Base-by-base conservation (phyloP, 495 filamentous ascomycete genomes). In the Lasiosphaeriaceae sp. region DNA sequence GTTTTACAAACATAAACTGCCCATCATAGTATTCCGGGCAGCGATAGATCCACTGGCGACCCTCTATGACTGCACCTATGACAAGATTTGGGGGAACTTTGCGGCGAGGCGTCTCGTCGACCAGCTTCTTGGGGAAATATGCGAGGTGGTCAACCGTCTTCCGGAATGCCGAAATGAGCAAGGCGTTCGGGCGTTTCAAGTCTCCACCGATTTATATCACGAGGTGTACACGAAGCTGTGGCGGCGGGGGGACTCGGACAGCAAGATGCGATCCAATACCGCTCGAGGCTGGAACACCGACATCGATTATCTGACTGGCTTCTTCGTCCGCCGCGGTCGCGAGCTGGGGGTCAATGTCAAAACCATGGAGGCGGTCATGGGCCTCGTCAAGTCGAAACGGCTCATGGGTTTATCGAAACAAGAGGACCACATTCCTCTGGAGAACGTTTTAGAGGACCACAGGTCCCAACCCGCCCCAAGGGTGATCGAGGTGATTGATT, bases 301-400 rank as follows among this genome's bases (percentile, higher is more conserved):
- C 64, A 77, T 96, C 51, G 84, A 92, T 24, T 92, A 83, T 62
- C 72, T 90, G 58, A 94, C 92, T 69, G 92, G 92, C 12, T 96
- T 89, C 68, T 85, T 96, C 44, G 79, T 94, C 43, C 74, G 73
- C 52, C 80, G 83, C 23, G 91, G 74, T 20, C 78, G 85, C 64
- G 84, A 90, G 70, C 59, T 88, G 41, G 86, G 86, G 12, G 66
- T 92, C 6, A 72, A 77, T 48, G 84, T 83, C 58, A 75, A 80
- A 50, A 72, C 87, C 58, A 90, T 96, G 61, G 66, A 67, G 23
- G 58, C 66, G 44, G 55, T 72, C 19, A 47, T 72, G 52, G 29
- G 26, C 21, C 43, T 65, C 55, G 65, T 75, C 45, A 75, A 74
- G 63, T 72, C 71, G 9, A 72, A 70, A 41, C 57, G 64, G 11